Conservation (phyloP, 495 filamentous ascomycete genomes). For the Pyrenopolyporus hunteri region DNA sequence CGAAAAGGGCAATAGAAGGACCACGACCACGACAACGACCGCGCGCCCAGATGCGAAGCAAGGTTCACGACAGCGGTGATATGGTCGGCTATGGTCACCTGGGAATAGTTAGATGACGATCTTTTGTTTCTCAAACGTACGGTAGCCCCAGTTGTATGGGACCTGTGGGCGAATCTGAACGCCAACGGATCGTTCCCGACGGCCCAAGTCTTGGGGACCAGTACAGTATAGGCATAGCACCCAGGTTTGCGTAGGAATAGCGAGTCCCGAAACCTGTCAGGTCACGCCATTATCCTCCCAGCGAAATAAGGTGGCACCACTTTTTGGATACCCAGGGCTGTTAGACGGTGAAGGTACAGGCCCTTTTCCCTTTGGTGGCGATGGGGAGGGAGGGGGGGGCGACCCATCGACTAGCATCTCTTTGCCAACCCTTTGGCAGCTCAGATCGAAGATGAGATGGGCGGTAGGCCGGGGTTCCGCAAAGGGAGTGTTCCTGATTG, state of each 20-base stretch:
- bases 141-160: conserved; percentile 36
- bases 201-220: conserved; percentile 32
- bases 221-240: conserved; percentile 34
- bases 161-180: conserved; percentile 40
- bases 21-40: too few species aligned
- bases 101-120: conserved; percentile 40
- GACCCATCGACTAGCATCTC: conserved; percentile 38
- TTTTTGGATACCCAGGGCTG: conserved; percentile 39
- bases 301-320: conserved; percentile 42
- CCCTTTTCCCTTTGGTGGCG: conserved; percentile 34
- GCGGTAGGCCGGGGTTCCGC: conserved; percentile 33
- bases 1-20: neutral
- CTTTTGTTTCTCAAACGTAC: conserved; percentile 38
- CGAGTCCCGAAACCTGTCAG: conserved; percentile 42
- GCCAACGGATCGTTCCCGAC: conserved; percentile 41
- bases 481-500: conserved; percentile 36
- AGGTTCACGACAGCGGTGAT: conserved; percentile 27
- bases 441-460: conserved; percentile 43
- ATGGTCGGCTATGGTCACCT: conserved; percentile 40
- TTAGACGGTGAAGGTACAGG: conserved; percentile 32
- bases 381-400: too few species aligned
- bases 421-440: conserved; percentile 40
- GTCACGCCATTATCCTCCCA: conserved; percentile 41
- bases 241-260: conserved; percentile 29
- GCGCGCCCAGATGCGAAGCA: conserved; percentile 30